These are phyloP conservation scores for Schoenoplectus triqueter DNA, from an alignment of 202 grass and related monocot species.

Conservation along the genomic window DNA sequence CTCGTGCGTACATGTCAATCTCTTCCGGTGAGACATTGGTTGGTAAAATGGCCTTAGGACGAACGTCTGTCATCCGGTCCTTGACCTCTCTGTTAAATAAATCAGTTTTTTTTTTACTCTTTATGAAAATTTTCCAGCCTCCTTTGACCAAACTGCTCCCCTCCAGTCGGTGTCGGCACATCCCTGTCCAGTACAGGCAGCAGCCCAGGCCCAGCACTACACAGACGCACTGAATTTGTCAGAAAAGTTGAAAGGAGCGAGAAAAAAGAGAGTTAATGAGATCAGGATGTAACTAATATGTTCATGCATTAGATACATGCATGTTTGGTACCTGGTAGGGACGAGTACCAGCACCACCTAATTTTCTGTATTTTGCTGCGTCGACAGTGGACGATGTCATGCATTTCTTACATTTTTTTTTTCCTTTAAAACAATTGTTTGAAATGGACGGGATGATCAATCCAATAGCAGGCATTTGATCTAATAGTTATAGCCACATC, in stretches of 20 bases:
- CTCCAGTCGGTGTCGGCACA: not conserved
- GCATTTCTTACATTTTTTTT: no score
- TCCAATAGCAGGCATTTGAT: not conserved
- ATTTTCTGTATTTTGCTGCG: not conserved
- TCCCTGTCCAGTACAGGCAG: conserved; percentile 9
- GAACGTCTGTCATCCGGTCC: no score
- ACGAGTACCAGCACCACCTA: not conserved
- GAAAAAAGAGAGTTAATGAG: not conserved
- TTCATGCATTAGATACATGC: not conserved
- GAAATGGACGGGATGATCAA: not conserved
- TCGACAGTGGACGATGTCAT: no score
- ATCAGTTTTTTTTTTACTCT: no score
- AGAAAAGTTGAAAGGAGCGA: not conserved
- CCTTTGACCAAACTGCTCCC: not conserved
- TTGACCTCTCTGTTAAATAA: no score
- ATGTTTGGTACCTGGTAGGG: conserved; percentile 12
- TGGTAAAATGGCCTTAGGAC: no score
- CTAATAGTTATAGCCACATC: not conserved
- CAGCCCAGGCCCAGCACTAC: not conserved
- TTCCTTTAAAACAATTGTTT: no score
- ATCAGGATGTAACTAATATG: not conserved
- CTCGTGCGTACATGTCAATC: no score
- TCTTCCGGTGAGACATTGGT: no score
- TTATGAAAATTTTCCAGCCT: not conserved
- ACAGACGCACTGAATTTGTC: not conserved